Conservation (phyloP, 768 basidiomycete genomes). For the Termitomyces titanicus region DNA sequence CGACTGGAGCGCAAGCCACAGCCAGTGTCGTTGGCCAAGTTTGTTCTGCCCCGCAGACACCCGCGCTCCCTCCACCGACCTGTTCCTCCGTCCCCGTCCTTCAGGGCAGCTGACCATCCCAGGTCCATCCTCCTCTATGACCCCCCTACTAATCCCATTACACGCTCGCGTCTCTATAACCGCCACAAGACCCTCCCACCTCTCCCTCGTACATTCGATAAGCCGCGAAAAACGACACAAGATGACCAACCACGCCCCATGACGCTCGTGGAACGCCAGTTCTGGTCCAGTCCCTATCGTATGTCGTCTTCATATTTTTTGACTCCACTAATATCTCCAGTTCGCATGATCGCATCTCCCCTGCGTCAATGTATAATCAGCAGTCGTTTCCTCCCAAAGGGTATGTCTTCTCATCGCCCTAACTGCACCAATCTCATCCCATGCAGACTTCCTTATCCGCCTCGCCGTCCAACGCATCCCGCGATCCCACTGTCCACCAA, state of each 20-base stretch:
- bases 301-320: slow-evolving; percentile 21
- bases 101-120: slow-evolving; percentile 39
- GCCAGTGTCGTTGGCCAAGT: slow-evolving; percentile 20
- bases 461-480: slow-evolving; percentile 47
- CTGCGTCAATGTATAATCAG: slow-evolving; percentile 54
- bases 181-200: slow-evolving; percentile 61
- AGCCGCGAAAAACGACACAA: slow-evolving; percentile 8
- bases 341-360: slow-evolving; percentile 70
- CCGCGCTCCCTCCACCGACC: slow-evolving; percentile 34
- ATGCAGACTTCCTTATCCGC: slow-evolving; percentile 64
- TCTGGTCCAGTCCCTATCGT: slow-evolving; percentile 81
- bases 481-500: slow-evolving; percentile 6
- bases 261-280: slow-evolving; percentile 56
- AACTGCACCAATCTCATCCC: neutral
- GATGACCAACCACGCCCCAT: slow-evolving; percentile 50
- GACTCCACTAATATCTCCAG: slow-evolving; percentile 28
- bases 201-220: slow-evolving; percentile 22
- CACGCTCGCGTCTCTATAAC: slow-evolving; percentile 41
- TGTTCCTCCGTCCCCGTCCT: slow-evolving; percentile 34
- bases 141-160: slow-evolving; percentile 45
- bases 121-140: slow-evolving; percentile 62
- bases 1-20: slow-evolving; percentile 25
- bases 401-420: slow-evolving; percentile 28
- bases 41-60: slow-evolving; percentile 15
- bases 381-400: slow-evolving; percentile 49